Conservation (phyloP, 2,329 filamentous ascomycete species). For the Hypoxylon sp. region DNA sequence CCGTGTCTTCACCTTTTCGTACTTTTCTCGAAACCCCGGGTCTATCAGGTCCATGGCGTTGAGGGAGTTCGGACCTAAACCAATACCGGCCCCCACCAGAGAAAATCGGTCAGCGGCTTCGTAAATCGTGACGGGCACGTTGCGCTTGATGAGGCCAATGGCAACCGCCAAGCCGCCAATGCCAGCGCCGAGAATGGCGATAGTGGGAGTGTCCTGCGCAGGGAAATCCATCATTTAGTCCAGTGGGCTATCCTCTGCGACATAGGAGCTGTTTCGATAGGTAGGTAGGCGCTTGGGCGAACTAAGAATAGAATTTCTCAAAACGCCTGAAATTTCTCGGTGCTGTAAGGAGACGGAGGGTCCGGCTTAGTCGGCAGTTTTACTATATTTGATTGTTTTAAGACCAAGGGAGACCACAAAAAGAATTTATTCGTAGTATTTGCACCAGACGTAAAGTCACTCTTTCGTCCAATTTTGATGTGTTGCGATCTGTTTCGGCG, state of each 20-base stretch:
- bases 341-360: background rate
- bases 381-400: background rate
- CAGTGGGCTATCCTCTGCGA: background rate
- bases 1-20: conserved; percentile 57
- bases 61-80: conserved; percentile 60
- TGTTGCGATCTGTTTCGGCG: background rate
- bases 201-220: conserved; percentile 27
- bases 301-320: background rate
- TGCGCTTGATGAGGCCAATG: conserved; percentile 52
- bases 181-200: conserved; percentile 53
- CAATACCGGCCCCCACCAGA: conserved; percentile 54
- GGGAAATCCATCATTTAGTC: conserved; percentile 10
- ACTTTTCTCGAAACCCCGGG: conserved; percentile 55
- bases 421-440: background rate
- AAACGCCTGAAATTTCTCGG: background rate
- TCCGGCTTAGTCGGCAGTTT: background rate
- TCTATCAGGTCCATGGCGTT: conserved; percentile 61
- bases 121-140: conserved; percentile 50
- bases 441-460: background rate
- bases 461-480: background rate
- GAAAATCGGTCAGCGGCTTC: conserved; percentile 50
- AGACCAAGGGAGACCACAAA: background rate
- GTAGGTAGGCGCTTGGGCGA: background rate
- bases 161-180: conserved; percentile 53
- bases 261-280: background rate